Evolutionary conservation across 2,329 filamentous ascomycete species (phyloP), one percentile per base, ranked within the genome.

Genomic region (Pestalotiopsis sp.): DNA sequence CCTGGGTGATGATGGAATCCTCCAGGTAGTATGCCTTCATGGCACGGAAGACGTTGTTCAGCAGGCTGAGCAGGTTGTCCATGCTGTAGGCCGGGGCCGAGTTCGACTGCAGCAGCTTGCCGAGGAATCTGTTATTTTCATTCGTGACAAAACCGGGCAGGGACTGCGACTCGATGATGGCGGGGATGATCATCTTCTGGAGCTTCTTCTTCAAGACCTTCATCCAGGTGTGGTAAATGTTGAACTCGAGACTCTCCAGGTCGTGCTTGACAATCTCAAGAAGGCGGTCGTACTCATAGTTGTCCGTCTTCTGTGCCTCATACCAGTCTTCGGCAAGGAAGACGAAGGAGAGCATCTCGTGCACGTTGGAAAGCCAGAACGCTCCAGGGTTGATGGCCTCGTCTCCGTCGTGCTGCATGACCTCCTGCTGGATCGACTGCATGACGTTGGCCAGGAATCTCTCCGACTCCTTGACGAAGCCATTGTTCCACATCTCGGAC

Each of bases 141-240:
- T 97, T 99, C 68, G 96, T 99, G 73, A 99, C 96, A 80, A 99
- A 99, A 73, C 96, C 96, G 64, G 96, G 96, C 70, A 99, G 89
- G 26, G 96, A 98, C 81, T 99, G 96, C 61, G 95, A 98, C 81
- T 99, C 96, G 76, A 99, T 99, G 79, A 99, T 99, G 67, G 96
- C 96, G 1, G 96, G 96, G 65, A 99, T 97, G 76, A 99, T 97
- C 96, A 99, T 99, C 88, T 98, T 98, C 76, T 97, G 94, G 71
- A 99, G 87, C 84, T 97, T 97, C 89, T 98, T 98, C 88, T 99
- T 99, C 77, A 99, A 84, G 67, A 98, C 93, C 86, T 99, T 99
- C 96, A 99, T 99, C 96, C 96, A 99, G 30, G 96, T 99, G 82
- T 99, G 96, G 82, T 99, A 99, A 75, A 99, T 99, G 85, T 99